Conservation (phyloP, 169 alveolate genomes). For the Plasmodium blacklocki region DNA sequence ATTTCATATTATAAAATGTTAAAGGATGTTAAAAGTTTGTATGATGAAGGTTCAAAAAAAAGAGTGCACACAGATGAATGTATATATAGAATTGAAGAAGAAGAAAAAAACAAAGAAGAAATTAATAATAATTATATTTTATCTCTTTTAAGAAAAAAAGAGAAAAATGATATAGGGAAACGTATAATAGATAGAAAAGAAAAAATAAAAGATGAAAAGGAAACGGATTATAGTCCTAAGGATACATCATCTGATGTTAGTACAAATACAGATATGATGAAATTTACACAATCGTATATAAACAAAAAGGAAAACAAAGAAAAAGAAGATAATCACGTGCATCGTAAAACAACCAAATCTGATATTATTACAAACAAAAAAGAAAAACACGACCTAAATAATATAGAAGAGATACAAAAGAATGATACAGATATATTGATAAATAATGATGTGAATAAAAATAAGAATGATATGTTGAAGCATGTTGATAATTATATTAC, state of each 20-base stretch:
- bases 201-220: not conserved
- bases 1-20: not conserved
- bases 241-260: constrained; percentile 2
- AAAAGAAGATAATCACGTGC: not conserved
- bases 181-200: constrained; percentile 3
- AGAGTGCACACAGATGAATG: not conserved
- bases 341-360: too few species aligned
- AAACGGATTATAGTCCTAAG: not conserved
- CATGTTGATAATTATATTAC: not conserved
- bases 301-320: constrained; percentile 27
- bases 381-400: constrained; percentile 5
- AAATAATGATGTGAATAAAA: constrained; percentile 12
- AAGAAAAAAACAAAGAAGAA: not conserved
- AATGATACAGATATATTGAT: not conserved
- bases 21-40: constrained; percentile 1
- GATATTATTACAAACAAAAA: not conserved
- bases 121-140: not conserved
- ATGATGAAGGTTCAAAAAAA: not conserved
- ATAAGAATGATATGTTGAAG: not conserved
- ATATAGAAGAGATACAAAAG: constrained; percentile 9
- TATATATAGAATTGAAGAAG: not conserved
- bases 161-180: not conserved
- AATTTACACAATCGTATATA: constrained; percentile 34
- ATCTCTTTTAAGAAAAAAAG: not conserved
- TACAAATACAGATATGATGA: constrained; percentile 24